Base-by-base conservation (phyloP, 2,329 filamentous ascomycete species). In the Dactylellina sp. region DNA sequence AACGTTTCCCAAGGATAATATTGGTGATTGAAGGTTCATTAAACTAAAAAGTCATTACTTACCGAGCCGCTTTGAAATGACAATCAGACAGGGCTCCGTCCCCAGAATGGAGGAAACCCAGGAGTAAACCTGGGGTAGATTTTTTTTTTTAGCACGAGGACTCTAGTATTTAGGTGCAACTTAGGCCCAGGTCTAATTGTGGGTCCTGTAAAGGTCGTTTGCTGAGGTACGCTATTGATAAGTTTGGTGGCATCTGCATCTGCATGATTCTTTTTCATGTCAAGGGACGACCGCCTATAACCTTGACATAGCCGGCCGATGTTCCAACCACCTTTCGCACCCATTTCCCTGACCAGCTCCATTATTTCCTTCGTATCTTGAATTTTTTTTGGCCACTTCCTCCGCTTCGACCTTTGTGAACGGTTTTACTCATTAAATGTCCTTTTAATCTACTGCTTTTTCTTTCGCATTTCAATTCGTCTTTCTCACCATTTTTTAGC, bases 81-180 rank as follows among this genome's bases (percentile, higher is more conserved):
- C 42, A 57, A 35, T 61, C 37, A 42, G 53, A 28, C 66, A 72
- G 60, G 66, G 66, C 60, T 28, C 47, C 53, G 32, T 63, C 66
- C 66, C 66, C 53, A 63, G 60, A 64, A 71, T 60, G 9, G 28
- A 5, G 28, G 9, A 32, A 32, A 32, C 28, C 28, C 9, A 9
- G 60, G 53, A 65, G 60, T 60, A 72, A 72, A 72, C 60, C 68
- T 72, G 68, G 68, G 68, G 68, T 72, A 72, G 52, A n/a, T 7
- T 32, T 32, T 32, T n/a, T n/a, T 11, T 59, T 25, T 57, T 39
- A 63, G 59, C 40, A 57, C 35, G 32, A 32, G 28, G 5, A 9
- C 9, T 32, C 9, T 32, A 52, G 53, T 46, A 59, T 64, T 59
- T 61, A 61, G 53, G 53, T 72, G 55, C 57, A 65, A 22, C 53